These are phyloP conservation scores for cucumber (Cucumis sativus) DNA, from an alignment of 306 rosid genomes.

Conservation along the genomic window Cucumber_9930_V3 NC_026657.2:15668001-15668500, in stretches of 20 bases:
- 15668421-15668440: conserved; percentile 52
- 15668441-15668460: conserved; percentile 94
- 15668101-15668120: neutral
- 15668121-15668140: neutral
- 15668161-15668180: neutral
- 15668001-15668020: neutral
- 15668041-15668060: neutral
- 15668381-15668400: neutral
- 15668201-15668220: neutral
- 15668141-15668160: neutral
- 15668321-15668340: too few relatives aligned
- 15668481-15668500: conserved; percentile 78
- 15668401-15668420: neutral
- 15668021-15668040: neutral
- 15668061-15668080: neutral
- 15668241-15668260: neutral
- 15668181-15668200: neutral
- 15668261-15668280: too few relatives aligned
- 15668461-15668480: conserved; percentile 90
- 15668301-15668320: too few relatives aligned
- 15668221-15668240: neutral
- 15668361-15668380: neutral
- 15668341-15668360: neutral
- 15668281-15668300: too few relatives aligned
- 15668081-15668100: neutral